Conservation (phyloP, 306 rosid genomes). For the Lablab purpureus region DNA sequence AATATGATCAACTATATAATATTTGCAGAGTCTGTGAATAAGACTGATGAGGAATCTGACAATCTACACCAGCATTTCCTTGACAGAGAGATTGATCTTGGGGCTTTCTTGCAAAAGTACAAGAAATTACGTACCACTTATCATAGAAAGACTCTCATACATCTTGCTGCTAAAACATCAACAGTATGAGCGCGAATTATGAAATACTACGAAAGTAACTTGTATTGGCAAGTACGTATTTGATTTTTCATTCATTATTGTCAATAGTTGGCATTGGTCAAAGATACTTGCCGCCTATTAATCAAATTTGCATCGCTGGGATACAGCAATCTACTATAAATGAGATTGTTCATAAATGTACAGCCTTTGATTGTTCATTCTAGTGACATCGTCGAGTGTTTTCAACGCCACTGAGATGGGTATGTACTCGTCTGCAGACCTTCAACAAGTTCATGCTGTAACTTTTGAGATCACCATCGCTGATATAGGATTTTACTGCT, state of each 20-base stretch:
- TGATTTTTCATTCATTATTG: conserved; percentile 36
- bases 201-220: conserved; percentile 16
- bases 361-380: conserved; percentile 29
- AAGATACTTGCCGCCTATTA: conserved; percentile 4
- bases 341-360: conserved; percentile 33
- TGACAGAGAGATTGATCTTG: conserved; percentile 69
- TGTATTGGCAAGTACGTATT: neutral
- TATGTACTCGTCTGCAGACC: neutral
- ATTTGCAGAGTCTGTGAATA: conserved; percentile 75
- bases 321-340: conserved; percentile 28
- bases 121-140: conserved; percentile 77
- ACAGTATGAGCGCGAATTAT: conserved; percentile 19
- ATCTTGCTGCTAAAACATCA: conserved; percentile 83
- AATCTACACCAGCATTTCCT: conserved; percentile 74
- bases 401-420: conserved; percentile 10
- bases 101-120: conserved; percentile 74
- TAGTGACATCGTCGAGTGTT: neutral
- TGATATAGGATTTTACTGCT: neutral
- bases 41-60: conserved; percentile 88
- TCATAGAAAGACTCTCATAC: conserved; percentile 80
- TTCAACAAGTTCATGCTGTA: neutral
- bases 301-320: conserved; percentile 20
- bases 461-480: neutral
- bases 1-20: conserved; percentile 4
- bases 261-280: conserved; percentile 20